Base-by-base conservation (phyloP, 345 rosid species). In the Eucalyptus regnans region DNA sequence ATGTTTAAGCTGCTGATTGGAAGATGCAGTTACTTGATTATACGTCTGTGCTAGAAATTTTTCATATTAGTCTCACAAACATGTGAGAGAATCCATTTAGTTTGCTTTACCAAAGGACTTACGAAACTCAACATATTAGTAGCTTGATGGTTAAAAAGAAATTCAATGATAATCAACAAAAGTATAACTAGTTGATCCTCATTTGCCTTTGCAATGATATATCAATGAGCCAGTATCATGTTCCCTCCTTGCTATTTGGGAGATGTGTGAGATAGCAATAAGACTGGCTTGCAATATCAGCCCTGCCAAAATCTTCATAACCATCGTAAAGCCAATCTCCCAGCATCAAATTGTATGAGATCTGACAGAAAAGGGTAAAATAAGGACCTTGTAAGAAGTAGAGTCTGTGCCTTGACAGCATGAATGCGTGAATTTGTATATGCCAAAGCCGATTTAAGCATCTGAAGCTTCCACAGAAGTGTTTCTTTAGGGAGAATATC, bases 391-490 rank as follows among this genome's bases (percentile, higher is more conserved):
- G 92, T 90, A 50, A 97, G 94, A 89, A 97, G 87, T 76, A 97
- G 92, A 20, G 96, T 93, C 86, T 91, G 96, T 89, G 97, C 95
- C 91, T 92, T 92, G 89, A 96, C 94, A 54, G 94, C 93, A 92
- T 95, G 96, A 56, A 97, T 94, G 92, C 95, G 97, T 87, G 95
- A 89, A 90, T 96, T 97, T 88, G 95, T 92, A 90, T 90, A 95
- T 88, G 92, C 90, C 60, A 95, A 91, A 88, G 97, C 97, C 20
- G 93, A 90, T 89, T 95, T 93, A 86, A 97, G 95, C 93, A 97
- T 87, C 83, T 92, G 92, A 89, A 97, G 93, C 93, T 96, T 96
- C 99, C 98, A 97, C 11, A 90, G 91, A 91, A 97, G 93, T 33
- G 98, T 95, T 83, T 94, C 95, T 91, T 92, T 95, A 2, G 97